phyloP scores from a whole-genome alignment of 1,284 basidiomycete genomes.

The Calocybe gambosa region DNA sequence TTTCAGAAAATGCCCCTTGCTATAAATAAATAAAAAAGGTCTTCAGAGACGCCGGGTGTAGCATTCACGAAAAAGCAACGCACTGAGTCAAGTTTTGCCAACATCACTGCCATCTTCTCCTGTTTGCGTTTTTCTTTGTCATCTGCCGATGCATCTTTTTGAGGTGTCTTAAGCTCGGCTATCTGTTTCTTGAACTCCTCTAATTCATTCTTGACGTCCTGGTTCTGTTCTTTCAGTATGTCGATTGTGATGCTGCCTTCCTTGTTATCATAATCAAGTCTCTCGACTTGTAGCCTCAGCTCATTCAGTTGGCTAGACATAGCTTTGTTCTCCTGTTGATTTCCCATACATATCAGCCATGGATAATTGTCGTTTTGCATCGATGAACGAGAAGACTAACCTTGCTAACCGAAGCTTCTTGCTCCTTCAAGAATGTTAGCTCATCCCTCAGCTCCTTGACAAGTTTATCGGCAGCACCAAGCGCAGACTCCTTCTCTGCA shows the following conservation, averaged over 20 bases:
- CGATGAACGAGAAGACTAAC: constrained; percentile 31
- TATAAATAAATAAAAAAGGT: constrained; percentile 23
- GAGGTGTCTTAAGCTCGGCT: constrained; percentile 70
- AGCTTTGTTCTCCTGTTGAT: constrained; percentile 76
- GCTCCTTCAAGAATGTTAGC: constrained; percentile 85
- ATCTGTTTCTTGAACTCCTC: constrained; percentile 87
- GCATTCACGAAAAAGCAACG: constrained; percentile 24
- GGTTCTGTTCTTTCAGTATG: constrained; percentile 92
- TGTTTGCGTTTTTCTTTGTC: constrained; percentile 99
- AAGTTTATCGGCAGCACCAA: constrained; percentile 71
- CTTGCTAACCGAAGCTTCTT: constrained; percentile 73
- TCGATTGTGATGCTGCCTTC: constrained; percentile 94
- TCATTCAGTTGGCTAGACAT: constrained; percentile 92
- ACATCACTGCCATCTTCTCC: constrained; percentile 99
- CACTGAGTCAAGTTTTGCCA: constrained; percentile 97
- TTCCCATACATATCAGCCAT: constrained; percentile 8
- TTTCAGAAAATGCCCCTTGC: constrained; percentile 88
- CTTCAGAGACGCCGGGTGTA: background rate
- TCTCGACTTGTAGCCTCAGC: constrained; percentile 85
- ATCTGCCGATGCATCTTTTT: constrained; percentile 84
- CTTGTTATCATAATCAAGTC: constrained; percentile 94
- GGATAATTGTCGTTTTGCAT: background rate
- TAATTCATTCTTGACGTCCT: constrained; percentile 82
- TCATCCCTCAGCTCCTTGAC: constrained; percentile 85
- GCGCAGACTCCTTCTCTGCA: constrained; percentile 83